These are phyloP conservation scores for Bacidia rubella DNA, from an alignment of 495 filamentous ascomycete species.

Conservation along the genomic window DNA sequence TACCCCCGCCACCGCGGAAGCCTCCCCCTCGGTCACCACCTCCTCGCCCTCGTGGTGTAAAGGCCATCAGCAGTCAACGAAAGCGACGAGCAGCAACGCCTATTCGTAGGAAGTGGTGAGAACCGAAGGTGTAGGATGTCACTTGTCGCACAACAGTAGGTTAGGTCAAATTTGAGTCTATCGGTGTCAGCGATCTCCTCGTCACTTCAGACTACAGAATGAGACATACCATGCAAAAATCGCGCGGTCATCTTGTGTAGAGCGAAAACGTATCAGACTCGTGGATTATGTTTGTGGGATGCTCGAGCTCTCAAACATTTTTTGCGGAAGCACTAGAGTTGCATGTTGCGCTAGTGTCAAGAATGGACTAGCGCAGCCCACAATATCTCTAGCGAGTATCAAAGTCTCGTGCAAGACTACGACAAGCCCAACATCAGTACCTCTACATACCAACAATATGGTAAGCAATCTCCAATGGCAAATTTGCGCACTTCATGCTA, in stretches of 20 bases:
- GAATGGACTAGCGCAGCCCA: slow-evolving; percentile 11
- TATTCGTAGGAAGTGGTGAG: background rate
- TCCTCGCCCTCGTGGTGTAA: slow-evolving; percentile 20
- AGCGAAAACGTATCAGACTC: background rate
- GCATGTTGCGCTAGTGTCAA: slow-evolving; percentile 2
- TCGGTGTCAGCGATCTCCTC: background rate
- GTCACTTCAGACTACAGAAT: no score
- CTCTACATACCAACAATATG: slow-evolving; percentile 32
- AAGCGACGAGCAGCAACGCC: background rate
- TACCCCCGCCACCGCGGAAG: slow-evolving; percentile 15
- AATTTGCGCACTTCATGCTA: background rate
- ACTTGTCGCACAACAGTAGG: background rate
- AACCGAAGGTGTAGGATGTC: background rate
- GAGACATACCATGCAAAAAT: background rate
- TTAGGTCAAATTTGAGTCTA: background rate
- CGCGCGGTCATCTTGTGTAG: background rate
- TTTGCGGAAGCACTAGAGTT: slow-evolving; percentile 3
- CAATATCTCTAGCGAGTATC: slow-evolving; percentile 1
- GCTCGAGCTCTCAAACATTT: background rate
- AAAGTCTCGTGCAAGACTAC: background rate
- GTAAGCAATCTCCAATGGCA: slow-evolving; percentile 27
- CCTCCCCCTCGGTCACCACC: slow-evolving; percentile 17
- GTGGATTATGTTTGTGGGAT: background rate
- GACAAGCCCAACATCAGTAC: background rate
- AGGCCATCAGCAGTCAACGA: slow-evolving; percentile 12